Base-by-base conservation (phyloP, 768 basidiomycete genomes). In the Daedaleopsis sinensis region DNA sequence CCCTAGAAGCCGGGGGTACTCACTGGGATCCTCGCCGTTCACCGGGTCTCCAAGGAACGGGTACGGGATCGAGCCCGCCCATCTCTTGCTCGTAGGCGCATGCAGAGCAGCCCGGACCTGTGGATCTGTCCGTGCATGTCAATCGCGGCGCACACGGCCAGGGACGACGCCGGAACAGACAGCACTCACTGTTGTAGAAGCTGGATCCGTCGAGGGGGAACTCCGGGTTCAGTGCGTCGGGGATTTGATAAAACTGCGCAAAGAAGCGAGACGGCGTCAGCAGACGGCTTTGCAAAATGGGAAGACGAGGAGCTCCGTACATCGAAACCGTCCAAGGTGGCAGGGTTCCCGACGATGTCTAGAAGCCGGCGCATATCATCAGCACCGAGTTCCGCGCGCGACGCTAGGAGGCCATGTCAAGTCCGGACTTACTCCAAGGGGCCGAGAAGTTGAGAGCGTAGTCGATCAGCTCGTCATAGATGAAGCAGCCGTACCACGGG, bases 361-460 rank as follows among this genome's bases (percentile, higher is more conserved):
- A 8, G 37, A 48, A 8, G 9, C 19, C 16, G 1, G 11, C 18
- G 10, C 23, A 62, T 32, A 32, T 7, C 24, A n/a, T 24, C 46
- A 43, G 24, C 15, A 4, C 12, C 18, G 47, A 18, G 7, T 32
- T 2, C 11, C 15, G 15, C 3, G 39, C 7, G 27, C 27, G 32
- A 48, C 44, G 27, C 19, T 23, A 21, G 10, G 18, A 52, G 44
- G 12, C 12, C 5, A 32, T 23, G 27, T 23, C 16, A 27, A 47
- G 12, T 12, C 46, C 35, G n/a, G 19, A 70, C 76, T 21, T 39
- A 77, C 76, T 72, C 82, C 82, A 83, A 1, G 90, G 90, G 68
- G 79, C 84, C 0, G 89, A 88, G 68, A 79, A 90, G 68, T 91
- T 92, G 60, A 84, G 54, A 16, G 89, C 87, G 64, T 91, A 91